Percentiles rank a stretch among this genome's conserved stretches.
phyloP scores from a whole-genome alignment of 208 protist genomes.

The Phytomonas francai region DNA sequence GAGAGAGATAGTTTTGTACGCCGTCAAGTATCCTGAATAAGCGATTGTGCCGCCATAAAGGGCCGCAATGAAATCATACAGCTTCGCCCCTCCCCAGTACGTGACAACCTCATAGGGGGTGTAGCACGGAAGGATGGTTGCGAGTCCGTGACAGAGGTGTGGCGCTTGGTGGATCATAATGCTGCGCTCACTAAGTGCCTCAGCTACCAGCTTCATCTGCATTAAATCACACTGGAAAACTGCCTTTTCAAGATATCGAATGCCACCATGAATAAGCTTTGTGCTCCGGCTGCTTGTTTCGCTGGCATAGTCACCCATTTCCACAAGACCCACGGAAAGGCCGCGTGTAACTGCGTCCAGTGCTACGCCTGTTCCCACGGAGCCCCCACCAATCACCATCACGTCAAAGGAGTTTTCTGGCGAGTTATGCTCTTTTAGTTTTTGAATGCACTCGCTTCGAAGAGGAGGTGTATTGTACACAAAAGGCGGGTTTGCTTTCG shows the following conservation, averaged over 20 bases:
- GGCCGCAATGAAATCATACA: conserved; percentile 88
- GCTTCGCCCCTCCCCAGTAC: conserved; percentile 81
- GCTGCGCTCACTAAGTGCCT: conserved; percentile 88
- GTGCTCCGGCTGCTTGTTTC: conserved; percentile 93
- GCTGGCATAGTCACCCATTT: conserved; percentile 94
- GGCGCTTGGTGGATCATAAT: conserved; percentile 93
- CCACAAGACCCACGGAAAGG: conserved; percentile 88
- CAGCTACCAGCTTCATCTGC: conserved; percentile 87
- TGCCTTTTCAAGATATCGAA: conserved; percentile 94
- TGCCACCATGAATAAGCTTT: conserved; percentile 96
- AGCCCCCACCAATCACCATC: conserved; percentile 94
- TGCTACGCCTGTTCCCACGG: conserved; percentile 89
- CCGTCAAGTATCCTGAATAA: conserved; percentile 76
- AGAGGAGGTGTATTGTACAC: conserved; percentile 31
- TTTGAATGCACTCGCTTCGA: conserved; percentile 44
- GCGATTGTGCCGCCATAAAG: conserved; percentile 66
- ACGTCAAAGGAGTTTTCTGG: conserved; percentile 83
- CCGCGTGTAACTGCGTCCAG: conserved; percentile 92
- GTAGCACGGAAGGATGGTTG: conserved; percentile 92
- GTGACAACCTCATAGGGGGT: conserved; percentile 68
- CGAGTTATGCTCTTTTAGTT: conserved; percentile 32
- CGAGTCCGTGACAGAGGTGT: conserved; percentile 85
- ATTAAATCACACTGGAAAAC: conserved; percentile 76
- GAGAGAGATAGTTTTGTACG: conserved; percentile 60
- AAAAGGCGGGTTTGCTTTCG: conserved; percentile 29